A percentile compares a stretch with the other conserved stretches of the same genome.
phyloP scores from a whole-genome alignment of 176 grass and related monocot genomes.

The Triticum dicoccoides region DNA sequence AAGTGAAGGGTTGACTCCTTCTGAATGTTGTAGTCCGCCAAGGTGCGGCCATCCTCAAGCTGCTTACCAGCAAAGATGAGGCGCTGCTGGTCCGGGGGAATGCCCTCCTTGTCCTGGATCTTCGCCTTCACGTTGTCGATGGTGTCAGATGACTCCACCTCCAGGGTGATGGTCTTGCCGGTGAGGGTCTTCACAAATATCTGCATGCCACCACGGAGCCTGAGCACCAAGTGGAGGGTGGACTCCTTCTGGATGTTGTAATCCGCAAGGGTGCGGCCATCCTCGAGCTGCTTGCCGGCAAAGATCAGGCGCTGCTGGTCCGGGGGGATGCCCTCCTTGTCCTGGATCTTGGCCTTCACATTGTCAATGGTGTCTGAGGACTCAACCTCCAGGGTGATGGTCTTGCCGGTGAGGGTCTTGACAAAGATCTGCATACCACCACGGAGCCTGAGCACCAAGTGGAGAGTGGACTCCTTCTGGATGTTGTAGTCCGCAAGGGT shows the following conservation, averaged over 20 bases:
- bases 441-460: constrained; percentile 55
- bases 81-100: constrained; percentile 54
- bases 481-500: constrained; percentile 73
- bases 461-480: constrained; percentile 70
- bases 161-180: not conserved
- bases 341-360: constrained; percentile 81
- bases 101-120: constrained; percentile 84
- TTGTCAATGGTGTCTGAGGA: constrained; percentile 78
- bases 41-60: constrained; percentile 46
- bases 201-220: constrained; percentile 63
- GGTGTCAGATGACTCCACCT: not conserved
- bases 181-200: constrained; percentile 26
- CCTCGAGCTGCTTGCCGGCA: constrained; percentile 74
- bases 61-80: constrained; percentile 55
- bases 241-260: constrained; percentile 95
- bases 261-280: constrained; percentile 73
- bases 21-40: constrained; percentile 57
- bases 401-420: constrained; percentile 93
- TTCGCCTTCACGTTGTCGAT: constrained; percentile 43
- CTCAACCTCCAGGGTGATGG: constrained; percentile 90
- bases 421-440: constrained; percentile 79
- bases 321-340: constrained; percentile 76
- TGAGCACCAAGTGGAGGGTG: constrained; percentile 64
- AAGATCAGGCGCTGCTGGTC: constrained; percentile 85
- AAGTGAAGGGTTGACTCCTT: constrained; percentile 58